Percentiles rank a stretch among this genome's conserved stretches.
These are phyloP conservation scores for Trichophyton mentagrophytes DNA, from an alignment of 2,329 filamentous ascomycete genomes.

Conservation along the genomic window DNA sequence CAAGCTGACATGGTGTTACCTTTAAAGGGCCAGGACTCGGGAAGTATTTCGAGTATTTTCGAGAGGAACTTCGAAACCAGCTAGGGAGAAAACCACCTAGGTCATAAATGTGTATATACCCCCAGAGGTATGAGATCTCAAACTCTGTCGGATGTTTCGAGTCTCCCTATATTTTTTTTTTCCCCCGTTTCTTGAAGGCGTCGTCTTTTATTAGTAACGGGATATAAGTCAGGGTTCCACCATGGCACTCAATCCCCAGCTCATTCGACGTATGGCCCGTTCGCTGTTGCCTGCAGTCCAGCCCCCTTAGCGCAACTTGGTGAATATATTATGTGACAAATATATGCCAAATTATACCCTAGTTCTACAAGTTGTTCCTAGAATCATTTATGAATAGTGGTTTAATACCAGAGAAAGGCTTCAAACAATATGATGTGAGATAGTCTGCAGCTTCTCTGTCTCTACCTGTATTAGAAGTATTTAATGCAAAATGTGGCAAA, in stretches of 20 bases:
- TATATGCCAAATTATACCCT: not conserved
- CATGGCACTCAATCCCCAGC: not conserved
- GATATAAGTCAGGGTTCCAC: not conserved
- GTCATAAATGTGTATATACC: not conserved
- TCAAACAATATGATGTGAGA: too few relatives aligned
- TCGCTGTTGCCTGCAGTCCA: too few relatives aligned
- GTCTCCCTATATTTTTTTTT: not conserved
- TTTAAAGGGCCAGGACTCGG: conserved; percentile 14
- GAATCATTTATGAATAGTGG: not conserved
- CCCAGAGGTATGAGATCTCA: not conserved
- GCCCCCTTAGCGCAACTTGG: not conserved
- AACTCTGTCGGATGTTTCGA: not conserved
- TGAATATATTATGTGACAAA: not conserved
- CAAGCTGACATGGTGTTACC: not conserved
- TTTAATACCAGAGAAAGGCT: too few relatives aligned
- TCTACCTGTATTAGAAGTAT: not conserved
- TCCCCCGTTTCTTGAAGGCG: not conserved
- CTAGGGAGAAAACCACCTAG: conserved; percentile 14
- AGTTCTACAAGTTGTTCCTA: not conserved
- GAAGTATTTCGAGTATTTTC: conserved; percentile 19
- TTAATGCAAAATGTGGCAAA: not conserved
- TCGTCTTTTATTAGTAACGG: not conserved
- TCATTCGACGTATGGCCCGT: not conserved
- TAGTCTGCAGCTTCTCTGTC: too few relatives aligned
- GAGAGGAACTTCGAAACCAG: conserved; percentile 22